phyloP scores from a whole-genome alignment of 371 early-diverging fungal species.

The Mortierella sp. region DNA sequence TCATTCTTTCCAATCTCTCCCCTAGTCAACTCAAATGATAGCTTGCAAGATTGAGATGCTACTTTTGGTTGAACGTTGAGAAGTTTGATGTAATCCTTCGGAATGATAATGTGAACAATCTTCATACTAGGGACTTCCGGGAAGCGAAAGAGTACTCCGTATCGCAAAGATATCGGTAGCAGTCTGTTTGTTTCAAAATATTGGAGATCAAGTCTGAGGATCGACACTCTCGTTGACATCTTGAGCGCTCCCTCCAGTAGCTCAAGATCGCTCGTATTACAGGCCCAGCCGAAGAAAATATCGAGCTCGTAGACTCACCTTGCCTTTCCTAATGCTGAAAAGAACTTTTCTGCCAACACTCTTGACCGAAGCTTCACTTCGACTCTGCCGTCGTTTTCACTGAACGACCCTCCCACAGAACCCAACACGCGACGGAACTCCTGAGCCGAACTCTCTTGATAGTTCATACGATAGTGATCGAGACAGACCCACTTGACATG shows the following conservation, averaged over 20 bases:
- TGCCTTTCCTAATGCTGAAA: slow-evolving; percentile 9
- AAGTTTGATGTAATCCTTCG: slow-evolving; percentile 5
- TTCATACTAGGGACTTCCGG: slow-evolving; percentile 13
- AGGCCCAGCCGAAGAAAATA: slow-evolving; percentile 11
- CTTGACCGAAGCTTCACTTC: slow-evolving; percentile 6
- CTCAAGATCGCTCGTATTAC: slow-evolving; percentile 13
- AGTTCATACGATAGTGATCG: slow-evolving; percentile 20
- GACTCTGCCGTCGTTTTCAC: neutral
- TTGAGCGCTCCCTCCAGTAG: slow-evolving; percentile 5
- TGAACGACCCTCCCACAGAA: slow-evolving; percentile 3
- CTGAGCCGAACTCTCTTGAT: slow-evolving; percentile 1
- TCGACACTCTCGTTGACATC: slow-evolving; percentile 6
- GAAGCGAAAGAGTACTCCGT: neutral
- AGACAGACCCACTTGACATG: too few species aligned
- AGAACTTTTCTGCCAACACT: neutral
- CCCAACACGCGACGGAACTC: neutral
- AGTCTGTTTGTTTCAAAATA: slow-evolving; percentile 8
- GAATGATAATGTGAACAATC: slow-evolving; percentile 16
- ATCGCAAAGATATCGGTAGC: neutral
- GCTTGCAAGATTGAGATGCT: slow-evolving; percentile 4
- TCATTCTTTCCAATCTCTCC: neutral
- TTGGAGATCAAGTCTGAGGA: slow-evolving; percentile 15
- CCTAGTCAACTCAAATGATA: neutral
- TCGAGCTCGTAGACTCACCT: slow-evolving; percentile 5
- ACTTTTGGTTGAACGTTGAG: slow-evolving; percentile 5